Evolutionary conservation across 1,284 basidiomycete genomes (phyloP), one percentile per base, ranked within the genome.

Genomic region (Prillingera fragicola): DNA sequence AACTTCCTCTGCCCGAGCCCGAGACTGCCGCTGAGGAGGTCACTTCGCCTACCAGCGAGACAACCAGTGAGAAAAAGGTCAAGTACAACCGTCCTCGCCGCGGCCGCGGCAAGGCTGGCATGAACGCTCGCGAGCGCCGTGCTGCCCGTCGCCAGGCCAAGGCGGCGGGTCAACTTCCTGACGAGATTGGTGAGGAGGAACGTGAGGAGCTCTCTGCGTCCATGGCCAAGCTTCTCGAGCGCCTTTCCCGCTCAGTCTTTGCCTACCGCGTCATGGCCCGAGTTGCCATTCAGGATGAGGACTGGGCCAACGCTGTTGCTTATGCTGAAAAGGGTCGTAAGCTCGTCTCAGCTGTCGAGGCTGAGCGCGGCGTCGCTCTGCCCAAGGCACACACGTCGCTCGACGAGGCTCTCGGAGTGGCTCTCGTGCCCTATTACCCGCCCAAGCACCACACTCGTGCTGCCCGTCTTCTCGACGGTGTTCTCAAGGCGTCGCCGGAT

Each of bases 371-470:
- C 0, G 77, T 76, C 31, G 70, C 71, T 18, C 63, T 48, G 3
- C 27, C 29, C 27, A 67, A 63, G 6, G 50, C 53, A 3, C 55
- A 53, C 24, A 41, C 54, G 1, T 65, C 67, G 0, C 48, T 72
- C 10, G 70, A 72, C 24, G 62, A 64, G 2, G 56, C 53, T 2
- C 56, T 72, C 12, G 70, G 64, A 32, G 55, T 69, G 1, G 83
- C 87, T 4, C 76, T 95, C 14, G 85, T 91, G 1, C 84, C 95
- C 55, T 76, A 86, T 41, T 87, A 82, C 67, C 82, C 92, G 9
- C 94, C 94, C 0, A 90, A 91, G 60, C 83, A 96, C 59, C 94
- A 98, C 64, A 59, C 74, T 12, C 81, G 83, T 33, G 92, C 94
- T 1, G 72, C 83, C 23, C 73, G 78, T 12, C 76, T 94, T 6